These are phyloP conservation scores for Boletus rubescentipes DNA, from an alignment of 768 basidiomycete species.

Conservation along the genomic window DNA sequence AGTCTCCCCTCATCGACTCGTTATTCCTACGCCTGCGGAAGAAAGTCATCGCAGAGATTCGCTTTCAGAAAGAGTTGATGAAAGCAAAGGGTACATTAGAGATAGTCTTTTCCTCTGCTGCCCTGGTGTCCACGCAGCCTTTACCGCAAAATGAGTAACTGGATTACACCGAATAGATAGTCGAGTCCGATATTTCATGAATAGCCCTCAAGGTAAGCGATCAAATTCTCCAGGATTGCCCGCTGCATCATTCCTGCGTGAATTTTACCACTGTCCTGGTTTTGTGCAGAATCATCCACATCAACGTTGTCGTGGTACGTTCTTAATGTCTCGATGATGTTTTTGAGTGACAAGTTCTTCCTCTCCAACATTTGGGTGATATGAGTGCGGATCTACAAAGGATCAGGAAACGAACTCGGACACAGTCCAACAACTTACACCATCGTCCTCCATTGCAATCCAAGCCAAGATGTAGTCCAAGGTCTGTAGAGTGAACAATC, in stretches of 20 bases:
- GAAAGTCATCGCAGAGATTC: slow-evolving; percentile 83
- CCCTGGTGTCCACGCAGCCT: slow-evolving; percentile 30
- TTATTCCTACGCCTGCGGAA: slow-evolving; percentile 78
- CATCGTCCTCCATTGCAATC: slow-evolving; percentile 98
- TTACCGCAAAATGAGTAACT: slow-evolving; percentile 17
- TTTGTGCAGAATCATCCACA: slow-evolving; percentile 39
- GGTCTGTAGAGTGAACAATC: slow-evolving; percentile 85
- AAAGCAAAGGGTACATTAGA: slow-evolving; percentile 85
- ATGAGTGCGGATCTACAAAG: slow-evolving; percentile 73
- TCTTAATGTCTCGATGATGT: slow-evolving; percentile 69
- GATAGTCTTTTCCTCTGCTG: slow-evolving; percentile 76
- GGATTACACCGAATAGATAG: slow-evolving; percentile 1
- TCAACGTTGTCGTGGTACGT: slow-evolving; percentile 75
- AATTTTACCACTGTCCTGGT: slow-evolving; percentile 28
- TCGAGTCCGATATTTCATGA: slow-evolving; percentile 10
- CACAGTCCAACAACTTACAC: slow-evolving; percentile 51
- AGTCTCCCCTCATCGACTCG: slow-evolving; percentile 89
- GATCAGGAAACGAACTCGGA: slow-evolving; percentile 5
- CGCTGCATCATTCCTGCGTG: slow-evolving; percentile 52
- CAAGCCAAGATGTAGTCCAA: slow-evolving; percentile 94
- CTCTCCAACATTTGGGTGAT: slow-evolving; percentile 72
- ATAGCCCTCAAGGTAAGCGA: slow-evolving; percentile 52
- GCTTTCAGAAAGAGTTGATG: slow-evolving; percentile 83
- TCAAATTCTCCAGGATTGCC: slow-evolving; percentile 67
- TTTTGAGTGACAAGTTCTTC: slow-evolving; percentile 64